Evolutionary conservation across 768 basidiomycete genomes (phyloP).

Genomic region (Suillus fuscotomentosus): DNA sequence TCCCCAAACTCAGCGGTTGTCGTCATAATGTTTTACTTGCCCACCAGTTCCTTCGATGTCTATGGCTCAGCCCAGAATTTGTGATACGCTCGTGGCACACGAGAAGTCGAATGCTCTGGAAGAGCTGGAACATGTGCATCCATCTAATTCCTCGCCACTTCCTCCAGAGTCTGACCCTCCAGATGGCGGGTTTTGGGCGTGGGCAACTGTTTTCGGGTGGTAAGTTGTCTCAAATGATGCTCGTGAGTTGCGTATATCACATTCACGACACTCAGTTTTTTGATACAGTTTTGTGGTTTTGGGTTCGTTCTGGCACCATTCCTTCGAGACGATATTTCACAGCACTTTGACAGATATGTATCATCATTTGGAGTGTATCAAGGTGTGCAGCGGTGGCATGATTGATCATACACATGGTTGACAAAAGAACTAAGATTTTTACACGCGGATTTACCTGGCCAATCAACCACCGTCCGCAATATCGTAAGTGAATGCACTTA

Average conservation of each 20-base stretch:
- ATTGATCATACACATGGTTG: neutral
- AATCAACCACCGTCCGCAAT: slow-evolving; percentile 27
- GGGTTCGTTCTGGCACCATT: slow-evolving; percentile 12
- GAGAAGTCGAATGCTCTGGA: neutral
- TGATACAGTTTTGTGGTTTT: slow-evolving; percentile 28
- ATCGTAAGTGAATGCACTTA: slow-evolving; percentile 17
- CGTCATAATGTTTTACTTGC: neutral
- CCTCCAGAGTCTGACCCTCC: neutral
- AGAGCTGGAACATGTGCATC: neutral
- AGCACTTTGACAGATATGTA: slow-evolving; percentile 18
- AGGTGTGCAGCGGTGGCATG: slow-evolving; percentile 11
- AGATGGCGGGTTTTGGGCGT: slow-evolving; percentile 13
- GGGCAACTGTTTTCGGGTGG: slow-evolving; percentile 13
- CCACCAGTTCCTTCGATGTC: neutral
- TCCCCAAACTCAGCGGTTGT: neutral
- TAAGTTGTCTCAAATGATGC: neutral
- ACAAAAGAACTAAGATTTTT: slow-evolving; percentile 29
- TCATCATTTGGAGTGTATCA: slow-evolving; percentile 33
- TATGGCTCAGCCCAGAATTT: neutral
- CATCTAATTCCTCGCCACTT: neutral
- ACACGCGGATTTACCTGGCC: slow-evolving; percentile 27
- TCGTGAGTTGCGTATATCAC: neutral
- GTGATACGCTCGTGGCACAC: neutral
- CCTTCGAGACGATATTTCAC: neutral
- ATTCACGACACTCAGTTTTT: slow-evolving; percentile 12